Base-by-base conservation (phyloP, 1,284 basidiomycete genomes). In the Cutaneotrichosporon sp. region DNA sequence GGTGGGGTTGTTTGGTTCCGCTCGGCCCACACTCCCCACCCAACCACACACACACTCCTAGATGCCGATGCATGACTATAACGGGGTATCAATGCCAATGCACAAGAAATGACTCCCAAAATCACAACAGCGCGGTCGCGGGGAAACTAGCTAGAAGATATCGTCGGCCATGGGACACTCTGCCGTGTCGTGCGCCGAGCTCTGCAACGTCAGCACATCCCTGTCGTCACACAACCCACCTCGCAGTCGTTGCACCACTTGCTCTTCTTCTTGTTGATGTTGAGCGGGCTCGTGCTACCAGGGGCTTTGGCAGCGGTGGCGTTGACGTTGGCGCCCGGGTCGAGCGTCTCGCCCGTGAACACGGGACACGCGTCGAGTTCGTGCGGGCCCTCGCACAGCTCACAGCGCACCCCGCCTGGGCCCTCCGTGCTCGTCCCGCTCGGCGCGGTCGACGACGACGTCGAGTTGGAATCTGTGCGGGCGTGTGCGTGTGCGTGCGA, bases 161-260 rank as follows among this genome's bases (percentile, higher is more conserved):
- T 58, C 57, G 26, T 74, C 74, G 20, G 72, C 70, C 59, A 73
- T 54, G 4, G 72, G 72, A 52, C 74, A 76, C 22, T 74, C 70
- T 8, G 52, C 62, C 36, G 74, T 76, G 42, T 69, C 60, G 58
- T 76, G 74, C 42, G 62, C 66, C 22, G 58, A 56, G 46, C 64
- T 69, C 73, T 74, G 58, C n/a, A 2, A 43, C 21, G 12, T 37
- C 7, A 53, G 41, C 36, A 30, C 26, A 18, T 18, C 18, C 17
- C 22, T 8, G 9, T 15, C 26, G 26, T 5, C 5, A 30, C 13
- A 7, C 20, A 68, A n/a, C 71, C 58, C 55, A 73, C 70, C 60
- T 72, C 70, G 63, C 74, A 76, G 58, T 76, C 73, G 17, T 67
- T 65, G 61, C 74, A 76, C 61, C 66, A 73, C 45, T 64, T 68